Evolutionary conservation across 2,329 filamentous ascomycete genomes (phyloP), one percentile per base, ranked within the genome.

Genomic region (Neofusicoccum ribis): DNA sequence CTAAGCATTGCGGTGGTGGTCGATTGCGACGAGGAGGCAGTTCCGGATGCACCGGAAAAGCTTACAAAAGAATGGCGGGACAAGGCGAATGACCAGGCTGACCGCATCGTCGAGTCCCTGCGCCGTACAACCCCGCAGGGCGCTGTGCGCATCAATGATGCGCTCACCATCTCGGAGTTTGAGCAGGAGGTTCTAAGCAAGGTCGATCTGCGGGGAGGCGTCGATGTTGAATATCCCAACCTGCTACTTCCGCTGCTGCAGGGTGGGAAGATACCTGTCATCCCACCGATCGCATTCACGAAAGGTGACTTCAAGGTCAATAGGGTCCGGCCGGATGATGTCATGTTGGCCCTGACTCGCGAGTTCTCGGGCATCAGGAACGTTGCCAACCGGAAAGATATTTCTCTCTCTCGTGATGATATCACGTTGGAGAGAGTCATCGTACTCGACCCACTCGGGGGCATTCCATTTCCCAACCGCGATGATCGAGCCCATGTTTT

Each of bases 391-490:
- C n/a, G 41, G 3, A 56, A 67, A 2, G 47, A 37, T 39, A 62
- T 11, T n/a, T 43, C 56, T 14, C 36, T 4, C 2, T 63, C 36
- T 9, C 27, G 23, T 7, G 52, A 59, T 8, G 34, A 47, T 17
- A 66, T 37, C 17, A 65, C 20, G 12, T 80, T 99, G 5, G 94
- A 98, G 73, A 86, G 94, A 41, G 83, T 99, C 47, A 96, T 99
- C 67, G 82, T 99, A 34, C 83, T 99, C 6, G 95, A 99, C 75
- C 89, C 91, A 0, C 79, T 93, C 0, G 95, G 95, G 3, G 94
- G 93, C 0, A 92, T 93, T 51, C 95, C 95, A 0, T 91, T 66
- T 75, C 84, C 71, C 79, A 84, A 74, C 76, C 85, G 69, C 80
- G 85, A 50, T 79, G 90, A 77, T 70, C 86, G 84, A 59, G 85